Base-by-base conservation (phyloP, 202 grass and related monocot genomes). In the Brachypodium distachyon region DNA sequence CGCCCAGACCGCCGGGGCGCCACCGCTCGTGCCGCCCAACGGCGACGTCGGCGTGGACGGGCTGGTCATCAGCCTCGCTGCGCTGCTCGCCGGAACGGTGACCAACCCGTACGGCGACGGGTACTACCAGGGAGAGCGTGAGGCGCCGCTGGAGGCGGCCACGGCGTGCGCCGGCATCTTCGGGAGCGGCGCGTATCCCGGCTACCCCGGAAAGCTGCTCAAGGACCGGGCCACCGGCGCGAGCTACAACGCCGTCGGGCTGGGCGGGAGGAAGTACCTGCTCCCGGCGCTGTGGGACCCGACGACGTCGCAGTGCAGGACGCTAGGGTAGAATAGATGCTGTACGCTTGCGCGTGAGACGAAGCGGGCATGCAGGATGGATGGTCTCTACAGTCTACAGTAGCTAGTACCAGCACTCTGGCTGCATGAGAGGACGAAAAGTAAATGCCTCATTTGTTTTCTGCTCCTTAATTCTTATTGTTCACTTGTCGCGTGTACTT, bases 281-380 rank as follows among this genome's bases (percentile, higher is more conserved):
- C 83, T 98, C 0, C 95, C 95, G 43, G 95, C 91, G 36, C 70
- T 98, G 82, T 98, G 91, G 95, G 87, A 94, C 60, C 95, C 91
- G 17, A 77, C 38, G 23, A 94, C 82, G 13, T 87, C 77, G 72
- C 77, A 77, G 70, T 98, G 95, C 78, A 90, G 76, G 32, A 76
- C 82, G 29, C 87, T 90, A 12, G 87, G 90, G 21, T 94, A 94
- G 69, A 32, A 18, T 94, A 94, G 69, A 32, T 22, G 18, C 71
- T n/a, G 22, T 27, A 50, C n/a, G 58, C 31, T n/a, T 58, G 50
- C 77, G 62, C 43, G 37, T 37, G 50, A 67, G 49, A 10, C 6
- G 19, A 61, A 34, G 39, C 31, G 10, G 53, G 17, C 49, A n/a
- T n/a, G n/a, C n/a, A 14, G 31, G 46, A 67, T 33, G 66, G 53